These are phyloP conservation scores for Usnea hakonensis DNA, from an alignment of 495 filamentous ascomycete species.

Conservation along the genomic window DNA sequence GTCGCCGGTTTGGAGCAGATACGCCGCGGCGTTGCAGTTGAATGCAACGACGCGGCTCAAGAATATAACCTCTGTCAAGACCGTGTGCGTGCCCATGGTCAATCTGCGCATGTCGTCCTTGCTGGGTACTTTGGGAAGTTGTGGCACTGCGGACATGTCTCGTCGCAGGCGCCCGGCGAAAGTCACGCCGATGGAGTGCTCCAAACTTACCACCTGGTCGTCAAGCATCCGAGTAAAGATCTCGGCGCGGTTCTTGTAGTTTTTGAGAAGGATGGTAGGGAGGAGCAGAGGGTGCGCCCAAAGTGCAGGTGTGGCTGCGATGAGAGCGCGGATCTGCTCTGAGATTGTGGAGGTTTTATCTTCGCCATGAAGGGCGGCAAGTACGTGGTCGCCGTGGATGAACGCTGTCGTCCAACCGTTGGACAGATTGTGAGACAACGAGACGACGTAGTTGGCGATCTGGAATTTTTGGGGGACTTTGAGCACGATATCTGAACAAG, in stretches of 20 bases:
- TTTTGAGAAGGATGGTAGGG: constrained; percentile 1
- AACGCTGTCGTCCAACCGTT: neutral
- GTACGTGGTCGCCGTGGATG: no score
- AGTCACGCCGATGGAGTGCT: neutral
- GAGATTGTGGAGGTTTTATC: neutral
- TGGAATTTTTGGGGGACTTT: neutral
- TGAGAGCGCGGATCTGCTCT: neutral
- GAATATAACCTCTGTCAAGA: constrained; percentile 1
- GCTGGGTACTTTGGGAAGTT: neutral
- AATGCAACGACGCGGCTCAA: neutral
- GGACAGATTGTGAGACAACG: neutral
- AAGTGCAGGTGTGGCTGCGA: neutral
- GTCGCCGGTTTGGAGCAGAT: neutral
- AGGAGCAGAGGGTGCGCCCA: constrained; percentile 5
- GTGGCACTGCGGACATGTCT: neutral
- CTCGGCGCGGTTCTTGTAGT: neutral
- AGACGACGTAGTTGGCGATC: neutral
- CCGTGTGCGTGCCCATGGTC: neutral
- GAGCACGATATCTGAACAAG: constrained; percentile 10
- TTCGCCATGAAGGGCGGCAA: no score
- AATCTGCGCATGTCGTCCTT: neutral
- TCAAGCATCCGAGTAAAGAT: neutral
- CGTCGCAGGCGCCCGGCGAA: neutral
- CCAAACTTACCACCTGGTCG: neutral
- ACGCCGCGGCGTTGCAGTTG: neutral